Percentiles rank a stretch among this genome's conserved stretches.
These are phyloP conservation scores for Aspergillus clavatus DNA, from an alignment of 2,329 filamentous ascomycete genomes.

Conservation along the genomic window DNA sequence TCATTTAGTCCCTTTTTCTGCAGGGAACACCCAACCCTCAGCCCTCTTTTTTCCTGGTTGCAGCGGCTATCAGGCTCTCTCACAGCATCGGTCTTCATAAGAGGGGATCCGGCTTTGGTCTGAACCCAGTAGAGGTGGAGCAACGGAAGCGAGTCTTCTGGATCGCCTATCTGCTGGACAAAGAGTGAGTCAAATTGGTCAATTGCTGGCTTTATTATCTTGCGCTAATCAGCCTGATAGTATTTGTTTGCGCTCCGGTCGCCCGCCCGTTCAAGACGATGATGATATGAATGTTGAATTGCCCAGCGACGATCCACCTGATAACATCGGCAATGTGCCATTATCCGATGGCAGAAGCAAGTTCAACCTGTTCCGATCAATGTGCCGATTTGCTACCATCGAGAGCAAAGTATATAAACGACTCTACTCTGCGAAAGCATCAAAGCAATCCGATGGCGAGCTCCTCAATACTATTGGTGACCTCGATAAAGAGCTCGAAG, in stretches of 20 bases:
- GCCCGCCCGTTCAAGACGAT: slow-evolving; percentile 68
- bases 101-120: slow-evolving; percentile 82
- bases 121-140: slow-evolving; percentile 91
- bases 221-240: slow-evolving; percentile 28
- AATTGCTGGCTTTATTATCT: slow-evolving; percentile 5
- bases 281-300: slow-evolving; percentile 94
- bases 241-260: slow-evolving; percentile 66
- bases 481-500: slow-evolving; percentile 80
- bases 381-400: slow-evolving; percentile 87
- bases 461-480: slow-evolving; percentile 93
- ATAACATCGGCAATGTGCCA: slow-evolving; percentile 93
- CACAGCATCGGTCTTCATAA: slow-evolving; percentile 96
- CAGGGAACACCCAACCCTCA: slow-evolving; percentile 96
- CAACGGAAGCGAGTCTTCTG: slow-evolving; percentile 76
- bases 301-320: slow-evolving; percentile 80
- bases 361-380: slow-evolving; percentile 88
- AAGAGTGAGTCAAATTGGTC: slow-evolving; percentile 50
- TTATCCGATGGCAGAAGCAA: slow-evolving; percentile 83
- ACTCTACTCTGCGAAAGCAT: slow-evolving; percentile 86
- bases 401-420: slow-evolving; percentile 91
- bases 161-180: slow-evolving; percentile 71
- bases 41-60: slow-evolving; percentile 84
- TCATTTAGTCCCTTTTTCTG: slow-evolving; percentile 69
- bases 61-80: slow-evolving; percentile 81
- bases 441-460: slow-evolving; percentile 87